Evolutionary conservation across 352 stramenopile species (phyloP).

Genomic region (Pythium aristosporum): DNA sequence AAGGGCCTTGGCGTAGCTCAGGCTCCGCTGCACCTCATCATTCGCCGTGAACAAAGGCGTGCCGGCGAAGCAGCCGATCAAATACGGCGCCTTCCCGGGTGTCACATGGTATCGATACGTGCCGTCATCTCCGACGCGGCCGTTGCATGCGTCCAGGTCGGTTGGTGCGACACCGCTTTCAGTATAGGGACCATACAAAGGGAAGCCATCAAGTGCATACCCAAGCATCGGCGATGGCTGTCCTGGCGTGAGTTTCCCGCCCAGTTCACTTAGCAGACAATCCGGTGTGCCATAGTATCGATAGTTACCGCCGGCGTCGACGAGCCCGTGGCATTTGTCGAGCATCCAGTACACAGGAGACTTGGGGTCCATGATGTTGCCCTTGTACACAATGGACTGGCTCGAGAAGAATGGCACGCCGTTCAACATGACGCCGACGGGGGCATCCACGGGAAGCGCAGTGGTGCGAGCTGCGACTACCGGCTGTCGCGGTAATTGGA

Average conservation of each 20-base stretch:
- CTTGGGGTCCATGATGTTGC: conserved; percentile 40
- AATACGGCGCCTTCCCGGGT: conserved; percentile 37
- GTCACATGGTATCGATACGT: conserved; percentile 74
- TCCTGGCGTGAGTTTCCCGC: conserved; percentile 17
- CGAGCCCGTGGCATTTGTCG: conserved; percentile 72
- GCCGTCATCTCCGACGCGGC: conserved; percentile 55
- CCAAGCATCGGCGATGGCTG: conserved; percentile 59
- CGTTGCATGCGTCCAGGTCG: conserved; percentile 71
- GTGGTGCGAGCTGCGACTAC: conserved; percentile 24
- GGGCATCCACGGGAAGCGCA: conserved; percentile 36
- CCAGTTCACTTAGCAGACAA: conserved; percentile 55
- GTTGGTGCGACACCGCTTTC: conserved; percentile 44
- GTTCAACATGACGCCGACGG: conserved; percentile 73
- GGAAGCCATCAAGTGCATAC: conserved; percentile 76
- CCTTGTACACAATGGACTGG: conserved; percentile 39
- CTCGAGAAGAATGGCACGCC: conserved; percentile 64
- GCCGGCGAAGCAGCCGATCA: conserved; percentile 66
- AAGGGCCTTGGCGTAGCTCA: conserved; percentile 55
- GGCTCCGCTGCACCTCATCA: conserved; percentile 42
- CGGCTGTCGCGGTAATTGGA: conserved; percentile 55
- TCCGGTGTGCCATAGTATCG: conserved; percentile 70
- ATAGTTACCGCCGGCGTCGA: conserved; percentile 65
- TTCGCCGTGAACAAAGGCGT: conserved; percentile 10
- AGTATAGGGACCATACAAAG: conserved; percentile 60
- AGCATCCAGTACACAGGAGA: conserved; percentile 44